phyloP scores from a whole-genome alignment of 257 asterid species.

The Dorcoceras hygrometricum region DNA sequence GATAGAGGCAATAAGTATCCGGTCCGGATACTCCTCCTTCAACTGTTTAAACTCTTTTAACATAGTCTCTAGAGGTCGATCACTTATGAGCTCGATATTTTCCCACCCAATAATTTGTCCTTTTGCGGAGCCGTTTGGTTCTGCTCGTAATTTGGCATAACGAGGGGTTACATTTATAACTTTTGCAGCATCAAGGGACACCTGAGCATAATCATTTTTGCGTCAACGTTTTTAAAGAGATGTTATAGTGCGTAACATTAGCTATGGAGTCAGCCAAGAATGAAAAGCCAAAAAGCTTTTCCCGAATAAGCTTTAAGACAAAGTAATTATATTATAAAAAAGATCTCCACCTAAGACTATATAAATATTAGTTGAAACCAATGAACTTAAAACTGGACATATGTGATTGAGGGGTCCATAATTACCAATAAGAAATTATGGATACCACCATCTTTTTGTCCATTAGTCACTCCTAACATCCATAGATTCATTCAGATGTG shows the following conservation, averaged over 20 bases:
- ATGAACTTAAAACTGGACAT: not conserved
- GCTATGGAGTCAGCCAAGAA: not conserved
- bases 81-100: constrained; percentile 92
- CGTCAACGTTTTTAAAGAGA: too few relatives aligned
- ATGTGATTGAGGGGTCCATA: not conserved
- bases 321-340: too few relatives aligned
- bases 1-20: constrained; percentile 94
- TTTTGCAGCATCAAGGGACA: constrained; percentile 84
- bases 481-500: not conserved
- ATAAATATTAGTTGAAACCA: not conserved
- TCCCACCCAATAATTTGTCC: constrained; percentile 95
- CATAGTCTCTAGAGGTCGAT: constrained; percentile 91
- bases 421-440: not conserved
- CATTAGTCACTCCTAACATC: not conserved
- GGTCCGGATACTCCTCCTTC: constrained; percentile 84
- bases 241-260: not conserved
- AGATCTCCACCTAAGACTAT: not conserved
- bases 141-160: constrained; percentile 78
- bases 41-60: constrained; percentile 72
- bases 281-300: not conserved
- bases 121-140: constrained; percentile 70
- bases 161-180: constrained; percentile 96
- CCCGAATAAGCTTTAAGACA: not conserved
- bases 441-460: too few relatives aligned
- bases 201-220: constrained; percentile 47